phyloP scores from a whole-genome alignment of 2,329 filamentous ascomycete species.

The Ploettnerulaceae sp. region DNA sequence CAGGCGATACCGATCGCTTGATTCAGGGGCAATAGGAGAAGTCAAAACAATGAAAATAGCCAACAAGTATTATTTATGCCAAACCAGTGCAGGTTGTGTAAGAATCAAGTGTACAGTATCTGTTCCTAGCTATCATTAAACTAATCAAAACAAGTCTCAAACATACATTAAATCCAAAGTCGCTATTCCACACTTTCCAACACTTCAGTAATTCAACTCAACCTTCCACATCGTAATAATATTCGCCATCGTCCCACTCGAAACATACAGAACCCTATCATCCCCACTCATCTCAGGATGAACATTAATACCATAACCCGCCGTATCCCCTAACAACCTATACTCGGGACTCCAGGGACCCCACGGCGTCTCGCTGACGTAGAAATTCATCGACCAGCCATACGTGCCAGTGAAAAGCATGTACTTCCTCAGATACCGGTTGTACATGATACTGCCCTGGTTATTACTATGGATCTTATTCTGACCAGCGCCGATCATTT shows the following conservation, averaged over 20 bases:
- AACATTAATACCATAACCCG: conserved; percentile 5
- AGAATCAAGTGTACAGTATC: too few species aligned
- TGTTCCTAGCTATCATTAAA: too few species aligned
- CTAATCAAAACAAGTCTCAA: not conserved
- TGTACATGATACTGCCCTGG: conserved; percentile 8
- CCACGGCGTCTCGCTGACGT: conserved; percentile 7
- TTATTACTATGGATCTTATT: conserved; percentile 4
- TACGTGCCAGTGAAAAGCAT: conserved; percentile 8
- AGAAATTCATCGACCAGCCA: conserved; percentile 4
- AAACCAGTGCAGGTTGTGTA: too few species aligned
- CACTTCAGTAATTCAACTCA: conserved; percentile 1
- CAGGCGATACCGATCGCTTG: too few species aligned
- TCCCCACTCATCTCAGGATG: conserved; percentile 5
- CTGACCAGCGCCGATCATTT: not conserved
- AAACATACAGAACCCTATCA: conserved; percentile 7
- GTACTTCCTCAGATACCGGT: conserved; percentile 5
- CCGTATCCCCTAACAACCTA: not conserved
- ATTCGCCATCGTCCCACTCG: conserved; percentile 7
- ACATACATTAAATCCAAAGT: too few species aligned
- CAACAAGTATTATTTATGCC: too few species aligned
- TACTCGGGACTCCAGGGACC: conserved; percentile 5
- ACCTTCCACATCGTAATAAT: conserved; percentile 9
- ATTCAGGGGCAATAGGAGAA: too few species aligned
- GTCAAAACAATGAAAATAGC: too few species aligned
- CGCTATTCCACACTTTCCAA: too few species aligned